Percentiles rank a stretch among this genome's conserved stretches.
These are phyloP conservation scores for Epichloe scottii DNA, from an alignment of 2,329 filamentous ascomycete species.

Conservation along the genomic window DNA sequence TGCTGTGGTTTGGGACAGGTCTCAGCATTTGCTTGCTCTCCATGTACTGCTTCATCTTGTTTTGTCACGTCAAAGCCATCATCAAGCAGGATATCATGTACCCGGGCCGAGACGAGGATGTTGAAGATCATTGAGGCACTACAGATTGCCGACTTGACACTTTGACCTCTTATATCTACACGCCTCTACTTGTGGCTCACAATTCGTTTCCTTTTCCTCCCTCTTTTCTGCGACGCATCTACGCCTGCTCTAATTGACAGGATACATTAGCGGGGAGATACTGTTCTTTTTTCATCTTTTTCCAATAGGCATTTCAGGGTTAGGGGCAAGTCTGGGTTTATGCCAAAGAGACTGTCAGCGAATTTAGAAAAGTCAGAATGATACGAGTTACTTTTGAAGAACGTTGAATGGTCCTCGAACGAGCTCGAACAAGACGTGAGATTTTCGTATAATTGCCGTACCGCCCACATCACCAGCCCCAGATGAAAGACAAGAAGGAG, in stretches of 20 bases:
- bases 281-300: not conserved
- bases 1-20: constrained; percentile 35
- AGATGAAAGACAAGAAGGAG: too few species aligned
- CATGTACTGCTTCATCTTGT: constrained; percentile 31
- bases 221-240: not conserved
- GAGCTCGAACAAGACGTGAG: too few species aligned
- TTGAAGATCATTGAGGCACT: constrained; percentile 24
- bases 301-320: not conserved
- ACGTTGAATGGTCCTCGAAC: too few species aligned
- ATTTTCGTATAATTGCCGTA: too few species aligned
- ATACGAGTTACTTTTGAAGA: too few species aligned
- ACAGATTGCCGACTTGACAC: not conserved
- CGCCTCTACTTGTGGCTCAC: not conserved
- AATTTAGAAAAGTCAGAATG: not conserved
- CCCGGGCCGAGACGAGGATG: constrained; percentile 41
- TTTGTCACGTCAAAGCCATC: constrained; percentile 31
- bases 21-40: constrained; percentile 35
- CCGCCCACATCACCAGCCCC: too few species aligned
- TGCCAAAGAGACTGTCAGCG: not conserved
- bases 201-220: not conserved
- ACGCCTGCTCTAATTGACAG: not conserved
- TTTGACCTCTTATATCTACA: not conserved
- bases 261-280: not conserved
- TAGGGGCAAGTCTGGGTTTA: not conserved
- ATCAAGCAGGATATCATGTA: constrained; percentile 42